These are phyloP conservation scores for Sugiyamaella sp. DNA, from an alignment of 1,139 yeast species.

Conservation along the genomic window DNA sequence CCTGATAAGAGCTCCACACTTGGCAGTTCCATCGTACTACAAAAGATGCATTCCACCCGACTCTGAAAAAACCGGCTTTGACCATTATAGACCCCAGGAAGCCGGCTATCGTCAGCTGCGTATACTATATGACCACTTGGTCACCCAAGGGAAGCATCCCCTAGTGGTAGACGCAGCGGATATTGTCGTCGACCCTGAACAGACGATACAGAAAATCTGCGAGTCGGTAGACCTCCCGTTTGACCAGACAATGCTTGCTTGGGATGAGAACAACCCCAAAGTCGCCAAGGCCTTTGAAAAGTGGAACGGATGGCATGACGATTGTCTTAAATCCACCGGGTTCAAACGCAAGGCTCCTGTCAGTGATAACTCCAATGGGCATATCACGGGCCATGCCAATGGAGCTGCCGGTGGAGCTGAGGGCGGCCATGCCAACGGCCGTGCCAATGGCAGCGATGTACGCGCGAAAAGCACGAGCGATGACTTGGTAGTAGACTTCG, in stretches of 20 bases:
- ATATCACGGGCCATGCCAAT: background rate
- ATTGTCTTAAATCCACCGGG: constrained; percentile 36
- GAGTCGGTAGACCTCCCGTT: constrained; percentile 32
- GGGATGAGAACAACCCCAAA: constrained; percentile 33
- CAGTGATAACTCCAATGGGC: background rate
- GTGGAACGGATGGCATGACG: constrained; percentile 41
- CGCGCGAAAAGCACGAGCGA: constrained; percentile 8
- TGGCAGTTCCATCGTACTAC: constrained; percentile 38
- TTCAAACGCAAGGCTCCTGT: constrained; percentile 22
- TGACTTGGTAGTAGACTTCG: constrained; percentile 31
- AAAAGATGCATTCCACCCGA: constrained; percentile 39
- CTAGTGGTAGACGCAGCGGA: constrained; percentile 37
- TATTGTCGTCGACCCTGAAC: constrained; percentile 33
- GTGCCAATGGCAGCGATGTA: background rate
- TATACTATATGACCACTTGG: constrained; percentile 35
- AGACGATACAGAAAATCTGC: constrained; percentile 32
- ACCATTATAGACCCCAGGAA: constrained; percentile 34
- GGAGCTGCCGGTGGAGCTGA: background rate
- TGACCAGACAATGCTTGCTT: constrained; percentile 33
- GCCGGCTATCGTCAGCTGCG: constrained; percentile 39
- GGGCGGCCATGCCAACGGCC: background rate
- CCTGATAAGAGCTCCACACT: constrained; percentile 37
- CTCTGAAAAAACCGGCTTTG: constrained; percentile 36
- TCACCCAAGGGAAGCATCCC: constrained; percentile 25
- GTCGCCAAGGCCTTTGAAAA: constrained; percentile 34